Base-by-base conservation (phyloP, 805 yeast genomes). In the Starmerella riodocensis region DNA sequence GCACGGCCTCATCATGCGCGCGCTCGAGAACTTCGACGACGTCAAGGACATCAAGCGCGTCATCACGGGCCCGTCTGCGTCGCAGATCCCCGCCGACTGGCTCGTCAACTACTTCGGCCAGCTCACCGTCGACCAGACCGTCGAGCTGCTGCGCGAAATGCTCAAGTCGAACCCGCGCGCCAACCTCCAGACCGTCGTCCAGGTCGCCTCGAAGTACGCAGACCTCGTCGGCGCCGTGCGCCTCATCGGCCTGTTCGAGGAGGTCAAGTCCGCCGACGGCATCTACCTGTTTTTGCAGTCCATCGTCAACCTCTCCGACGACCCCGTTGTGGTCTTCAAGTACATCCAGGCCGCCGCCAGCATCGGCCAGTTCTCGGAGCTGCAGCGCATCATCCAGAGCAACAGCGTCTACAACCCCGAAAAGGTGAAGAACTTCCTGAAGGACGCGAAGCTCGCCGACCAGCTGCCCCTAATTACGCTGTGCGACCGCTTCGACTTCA, bases 401-500 rank as follows among this genome's bases (percentile, higher is more conserved):
- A 91, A 91, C 68, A 81, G 74, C 50, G 88, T 84, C 43, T 91
- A 88, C 63, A 88, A 85, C 58, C 93, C 97, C 43, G 98, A 91
- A 61, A 86, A 86, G 64, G 97, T 91, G 44, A 91, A 91, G 70
- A 91, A 91, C 66, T 93, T 82, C 64, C 71, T 91, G 65, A 91
- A 91, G 64, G 98, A 91, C 60, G 84, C 88, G 46, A 76, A 81
- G 56, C 70, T 91, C 49, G 86, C 86, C 46, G 97, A 91, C 58
- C 99, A 91, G 66, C 70, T 91, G 47, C 98, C 99, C 35, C 73
- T 91, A 61, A 86, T 93, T 51, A 81, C 93, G 60, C 95, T 91
- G 35, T 86, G 96, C 64, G 97, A 91, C 66, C 76, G 95, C 57
- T 83, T 69, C 65, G 69, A 77, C 60, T 91, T 76, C 60, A 84